Evolutionary conservation across 2,329 filamentous ascomycete genomes (phyloP).

Genomic region (Esteya vermicola): DNA sequence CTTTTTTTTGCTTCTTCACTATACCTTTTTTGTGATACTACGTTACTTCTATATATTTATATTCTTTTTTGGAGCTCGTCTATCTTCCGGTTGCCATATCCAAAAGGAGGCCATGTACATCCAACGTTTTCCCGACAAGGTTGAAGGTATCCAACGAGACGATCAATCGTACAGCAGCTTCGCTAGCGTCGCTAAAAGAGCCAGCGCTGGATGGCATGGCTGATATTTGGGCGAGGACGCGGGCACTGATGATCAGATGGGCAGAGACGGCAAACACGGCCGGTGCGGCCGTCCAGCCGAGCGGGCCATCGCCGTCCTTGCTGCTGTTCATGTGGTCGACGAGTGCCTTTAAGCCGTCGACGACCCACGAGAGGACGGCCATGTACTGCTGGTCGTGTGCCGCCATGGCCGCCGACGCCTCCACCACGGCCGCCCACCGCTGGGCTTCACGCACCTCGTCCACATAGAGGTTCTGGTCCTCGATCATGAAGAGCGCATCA

Average conservation of each 20-base stretch:
- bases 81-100: conserved; percentile 3
- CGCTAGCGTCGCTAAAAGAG: not conserved
- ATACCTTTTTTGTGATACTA: no score
- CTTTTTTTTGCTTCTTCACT: no score
- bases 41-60: not conserved
- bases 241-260: conserved; percentile 26
- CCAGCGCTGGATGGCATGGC: not conserved
- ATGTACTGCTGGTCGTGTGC: conserved; percentile 9
- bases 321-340: conserved; percentile 13
- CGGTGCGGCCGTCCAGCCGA: conserved; percentile 60
- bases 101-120: conserved; percentile 10
- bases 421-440: conserved; percentile 48
- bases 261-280: conserved; percentile 50
- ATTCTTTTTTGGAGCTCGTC: not conserved
- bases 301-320: conserved; percentile 39
- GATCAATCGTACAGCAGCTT: no score
- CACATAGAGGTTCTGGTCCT: conserved; percentile 90
- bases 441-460: conserved; percentile 64
- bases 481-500: conserved; percentile 65
- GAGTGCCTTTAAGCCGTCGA: conserved; percentile 32
- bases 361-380: conserved; percentile 30
- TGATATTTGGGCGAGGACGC: conserved; percentile 20
- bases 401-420: conserved; percentile 1
- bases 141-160: conserved; percentile 4
- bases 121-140: not conserved